phyloP scores from a whole-genome alignment of 192 early-diverging fungal genomes.

The Allomyces macrogynus region DNA sequence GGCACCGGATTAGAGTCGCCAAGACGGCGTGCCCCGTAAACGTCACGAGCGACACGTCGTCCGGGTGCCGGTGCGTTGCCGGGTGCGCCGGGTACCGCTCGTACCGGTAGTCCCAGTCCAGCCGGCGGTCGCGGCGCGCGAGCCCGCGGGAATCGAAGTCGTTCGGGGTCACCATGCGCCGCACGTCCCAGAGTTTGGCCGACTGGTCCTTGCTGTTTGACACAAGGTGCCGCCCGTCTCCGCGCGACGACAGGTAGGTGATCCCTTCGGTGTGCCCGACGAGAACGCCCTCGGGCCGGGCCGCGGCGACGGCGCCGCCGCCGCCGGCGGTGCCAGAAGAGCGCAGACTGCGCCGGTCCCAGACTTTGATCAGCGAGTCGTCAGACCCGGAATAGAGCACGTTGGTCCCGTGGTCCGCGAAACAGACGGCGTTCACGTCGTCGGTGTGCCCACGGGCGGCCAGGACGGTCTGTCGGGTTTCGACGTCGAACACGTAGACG shows the following conservation, averaged over 20 bases:
- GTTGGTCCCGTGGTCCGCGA: constrained; percentile 28
- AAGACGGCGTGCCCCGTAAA: constrained; percentile 40
- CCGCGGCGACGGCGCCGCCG: constrained; percentile 1
- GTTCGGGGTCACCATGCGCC: constrained; percentile 3
- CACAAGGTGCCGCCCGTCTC: constrained; percentile 38
- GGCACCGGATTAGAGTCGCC: constrained; percentile 45
- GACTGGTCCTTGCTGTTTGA: constrained; percentile 54
- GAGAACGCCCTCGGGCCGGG: constrained; percentile 30
- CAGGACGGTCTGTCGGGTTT: constrained; percentile 21
- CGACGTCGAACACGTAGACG: constrained; percentile 27
- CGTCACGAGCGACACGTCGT: constrained; percentile 32
- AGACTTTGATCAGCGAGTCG: constrained; percentile 33
- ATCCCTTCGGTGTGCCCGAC: constrained; percentile 52
- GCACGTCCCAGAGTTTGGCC: constrained; percentile 46
- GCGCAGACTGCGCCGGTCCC: constrained; percentile 35
- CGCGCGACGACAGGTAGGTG: constrained; percentile 39
- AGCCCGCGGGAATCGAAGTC: constrained; percentile 7
- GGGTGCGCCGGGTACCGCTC: constrained; percentile 16
- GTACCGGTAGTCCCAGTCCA: constrained; percentile 14
- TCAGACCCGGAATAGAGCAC: constrained; percentile 41
- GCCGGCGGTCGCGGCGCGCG: neutral
- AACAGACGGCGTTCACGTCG: constrained; percentile 47
- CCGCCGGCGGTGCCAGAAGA: too few species aligned
- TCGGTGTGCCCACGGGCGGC: constrained; percentile 28
- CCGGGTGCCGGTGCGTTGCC: constrained; percentile 14